phyloP scores from a whole-genome alignment of 2,329 filamentous ascomycete species.

The Nemania sp. region DNA sequence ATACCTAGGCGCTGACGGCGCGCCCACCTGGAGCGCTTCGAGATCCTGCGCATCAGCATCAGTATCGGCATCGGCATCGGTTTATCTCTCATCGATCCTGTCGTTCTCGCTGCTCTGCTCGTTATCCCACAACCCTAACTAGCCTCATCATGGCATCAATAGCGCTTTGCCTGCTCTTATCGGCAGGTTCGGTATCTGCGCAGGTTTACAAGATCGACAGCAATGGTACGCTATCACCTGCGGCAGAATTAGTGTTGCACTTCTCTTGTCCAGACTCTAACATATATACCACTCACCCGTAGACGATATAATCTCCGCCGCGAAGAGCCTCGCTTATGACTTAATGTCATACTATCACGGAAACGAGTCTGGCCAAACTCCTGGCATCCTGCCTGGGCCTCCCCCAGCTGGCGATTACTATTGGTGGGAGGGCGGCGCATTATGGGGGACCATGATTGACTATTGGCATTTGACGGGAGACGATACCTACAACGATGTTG shows the following conservation, averaged over 20 bases:
- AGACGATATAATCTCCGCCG: constrained; percentile 64
- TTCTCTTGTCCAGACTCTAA: constrained; percentile 28
- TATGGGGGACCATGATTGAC: constrained; percentile 52
- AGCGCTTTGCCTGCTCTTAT: constrained; percentile 26
- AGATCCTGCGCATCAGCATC: constrained; percentile 2
- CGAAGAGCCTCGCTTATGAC: constrained; percentile 49
- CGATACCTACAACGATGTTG: constrained; percentile 61
- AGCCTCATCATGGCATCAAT: constrained; percentile 31
- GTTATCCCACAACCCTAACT: neutral
- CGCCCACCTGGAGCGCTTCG: constrained; percentile 6
- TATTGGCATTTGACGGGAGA: constrained; percentile 67
- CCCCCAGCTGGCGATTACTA: constrained; percentile 52
- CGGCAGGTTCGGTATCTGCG: constrained; percentile 33
- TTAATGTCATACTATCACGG: constrained; percentile 52
- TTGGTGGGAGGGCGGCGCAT: constrained; percentile 53
- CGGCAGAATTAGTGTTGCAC: neutral
- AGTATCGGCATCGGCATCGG: too few species aligned
- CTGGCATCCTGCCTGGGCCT: constrained; percentile 51
- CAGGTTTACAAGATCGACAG: constrained; percentile 42
- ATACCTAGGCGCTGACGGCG: neutral
- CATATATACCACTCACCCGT: constrained; percentile 39
- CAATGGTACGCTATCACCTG: constrained; percentile 38
- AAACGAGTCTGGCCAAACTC: constrained; percentile 50
- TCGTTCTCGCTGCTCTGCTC: neutral
- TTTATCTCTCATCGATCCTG: constrained; percentile 1